phyloP scores from a whole-genome alignment of 306 rosid species.

The Sphenostylis stenocarpa region DNA sequence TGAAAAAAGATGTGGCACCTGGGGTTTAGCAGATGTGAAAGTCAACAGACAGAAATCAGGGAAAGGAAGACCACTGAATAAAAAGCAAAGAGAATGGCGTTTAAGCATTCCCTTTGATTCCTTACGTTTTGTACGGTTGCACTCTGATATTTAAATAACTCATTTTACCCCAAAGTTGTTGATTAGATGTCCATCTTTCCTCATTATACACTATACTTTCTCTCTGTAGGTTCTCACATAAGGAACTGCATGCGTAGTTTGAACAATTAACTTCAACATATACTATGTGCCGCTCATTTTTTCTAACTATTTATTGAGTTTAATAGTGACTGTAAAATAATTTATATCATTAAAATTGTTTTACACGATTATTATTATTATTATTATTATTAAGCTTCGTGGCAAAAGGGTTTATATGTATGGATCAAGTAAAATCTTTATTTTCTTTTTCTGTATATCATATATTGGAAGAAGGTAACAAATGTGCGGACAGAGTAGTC shows the following conservation, averaged over 20 bases:
- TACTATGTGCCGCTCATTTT: not conserved
- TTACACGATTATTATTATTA: no score
- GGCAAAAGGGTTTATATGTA: no score
- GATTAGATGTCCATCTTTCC: not conserved
- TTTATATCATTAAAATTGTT: no score
- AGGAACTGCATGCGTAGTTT: conserved; percentile 5
- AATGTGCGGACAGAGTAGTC: no score
- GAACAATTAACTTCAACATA: not conserved
- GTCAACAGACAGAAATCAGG: conserved; percentile 85
- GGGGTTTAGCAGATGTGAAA: conserved; percentile 88
- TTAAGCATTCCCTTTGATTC: conserved; percentile 72
- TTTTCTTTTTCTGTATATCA: no score
- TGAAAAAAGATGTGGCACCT: conserved; percentile 72
- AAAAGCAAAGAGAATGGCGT: conserved; percentile 88
- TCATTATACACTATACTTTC: not conserved
- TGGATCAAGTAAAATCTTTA: no score
- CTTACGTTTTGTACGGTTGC: conserved; percentile 70
- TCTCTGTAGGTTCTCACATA: not conserved
- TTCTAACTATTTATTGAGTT: not conserved
- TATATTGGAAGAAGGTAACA: no score
- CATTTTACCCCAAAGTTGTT: not conserved
- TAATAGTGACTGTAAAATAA: no score
- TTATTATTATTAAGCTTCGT: no score
- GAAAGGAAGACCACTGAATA: conserved; percentile 90
- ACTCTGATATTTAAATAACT: conserved; percentile 55